phyloP scores from a whole-genome alignment of 83 land plant genomes.

The Diphasiastrum complanatum region DNA sequence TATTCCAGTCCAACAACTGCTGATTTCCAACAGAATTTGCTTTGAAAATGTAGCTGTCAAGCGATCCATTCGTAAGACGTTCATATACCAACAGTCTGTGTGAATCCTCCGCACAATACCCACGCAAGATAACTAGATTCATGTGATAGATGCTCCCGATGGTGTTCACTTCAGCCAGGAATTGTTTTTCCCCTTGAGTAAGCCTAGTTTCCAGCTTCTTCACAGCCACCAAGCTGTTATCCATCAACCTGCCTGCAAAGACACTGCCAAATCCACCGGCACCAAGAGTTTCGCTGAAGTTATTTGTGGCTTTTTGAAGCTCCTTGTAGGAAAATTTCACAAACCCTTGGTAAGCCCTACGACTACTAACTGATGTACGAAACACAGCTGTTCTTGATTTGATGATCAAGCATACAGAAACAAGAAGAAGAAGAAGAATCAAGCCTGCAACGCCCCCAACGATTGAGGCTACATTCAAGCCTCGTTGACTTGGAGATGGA shows the following conservation, averaged over 20 bases:
- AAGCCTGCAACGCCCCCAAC: too few species aligned
- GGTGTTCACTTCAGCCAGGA: constrained; percentile 42
- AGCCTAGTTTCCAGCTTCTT: constrained; percentile 38
- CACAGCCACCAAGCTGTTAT: constrained; percentile 38
- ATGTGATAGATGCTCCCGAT: constrained; percentile 55
- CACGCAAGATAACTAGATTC: constrained; percentile 47
- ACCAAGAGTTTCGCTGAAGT: constrained; percentile 39
- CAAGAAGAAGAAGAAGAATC: too few species aligned
- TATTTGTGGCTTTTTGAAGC: constrained; percentile 37
- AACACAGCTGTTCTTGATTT: too few species aligned
- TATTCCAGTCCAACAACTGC: constrained; percentile 42
- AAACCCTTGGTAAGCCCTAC: too few species aligned
- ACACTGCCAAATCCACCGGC: constrained; percentile 55
- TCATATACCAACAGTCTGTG: constrained; percentile 48
- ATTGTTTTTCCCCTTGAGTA: constrained; percentile 43
- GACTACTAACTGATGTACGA: too few species aligned
- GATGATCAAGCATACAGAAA: too few species aligned
- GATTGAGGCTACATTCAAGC: too few species aligned
- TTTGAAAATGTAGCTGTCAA: constrained; percentile 44
- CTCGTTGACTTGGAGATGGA: too few species aligned
- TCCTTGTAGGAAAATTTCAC: constrained; percentile 32
- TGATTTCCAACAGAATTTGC: not conserved
- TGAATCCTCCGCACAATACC: constrained; percentile 44
- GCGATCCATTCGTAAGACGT: constrained; percentile 49
- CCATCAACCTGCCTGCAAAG: constrained; percentile 37